phyloP scores from a whole-genome alignment of 2,329 filamentous ascomycete species.

The Akanthomyces dipterigenus region DNA sequence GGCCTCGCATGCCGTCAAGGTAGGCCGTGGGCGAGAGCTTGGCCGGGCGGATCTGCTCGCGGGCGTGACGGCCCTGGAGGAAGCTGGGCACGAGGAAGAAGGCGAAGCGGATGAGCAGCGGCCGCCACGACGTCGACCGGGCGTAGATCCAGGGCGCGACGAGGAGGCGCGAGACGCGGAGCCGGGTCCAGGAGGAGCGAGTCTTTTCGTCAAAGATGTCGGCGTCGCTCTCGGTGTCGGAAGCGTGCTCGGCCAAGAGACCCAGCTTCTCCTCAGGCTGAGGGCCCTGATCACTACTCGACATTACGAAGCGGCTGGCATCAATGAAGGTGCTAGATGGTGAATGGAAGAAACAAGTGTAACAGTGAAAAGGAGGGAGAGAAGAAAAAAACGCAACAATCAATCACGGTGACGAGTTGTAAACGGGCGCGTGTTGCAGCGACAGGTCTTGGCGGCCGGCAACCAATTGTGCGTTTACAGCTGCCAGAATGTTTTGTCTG shows the following conservation, averaged over 20 bases:
- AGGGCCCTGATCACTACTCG: not conserved
- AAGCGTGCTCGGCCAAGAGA: slow-evolving; percentile 37
- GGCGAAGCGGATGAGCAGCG: slow-evolving; percentile 30
- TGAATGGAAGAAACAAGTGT: not conserved
- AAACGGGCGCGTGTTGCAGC: slow-evolving; percentile 4
- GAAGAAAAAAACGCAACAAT: slow-evolving; percentile 12
- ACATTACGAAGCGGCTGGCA: slow-evolving; percentile 3
- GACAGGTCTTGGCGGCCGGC: not conserved
- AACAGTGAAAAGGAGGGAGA: not conserved
- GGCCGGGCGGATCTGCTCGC: slow-evolving; percentile 33
- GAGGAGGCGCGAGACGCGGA: slow-evolving; percentile 21
- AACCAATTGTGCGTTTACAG: not conserved
- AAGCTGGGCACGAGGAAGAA: slow-evolving; percentile 49
- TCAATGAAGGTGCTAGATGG: not conserved
- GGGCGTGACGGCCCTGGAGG: slow-evolving; percentile 36
- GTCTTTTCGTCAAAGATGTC: slow-evolving; percentile 32
- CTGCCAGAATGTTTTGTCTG: not conserved
- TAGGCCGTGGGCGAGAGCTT: slow-evolving; percentile 48
- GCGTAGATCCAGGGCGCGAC: slow-evolving; percentile 23
- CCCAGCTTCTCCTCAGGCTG: slow-evolving; percentile 37
- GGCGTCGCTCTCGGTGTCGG: slow-evolving; percentile 38
- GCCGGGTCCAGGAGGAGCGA: slow-evolving; percentile 24
- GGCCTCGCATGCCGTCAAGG: slow-evolving; percentile 51
- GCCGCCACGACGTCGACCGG: slow-evolving; percentile 29
- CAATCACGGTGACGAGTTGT: not conserved